Conservation (phyloP, 495 filamentous ascomycete genomes). For the Talaromyces wortmannii region DNA sequence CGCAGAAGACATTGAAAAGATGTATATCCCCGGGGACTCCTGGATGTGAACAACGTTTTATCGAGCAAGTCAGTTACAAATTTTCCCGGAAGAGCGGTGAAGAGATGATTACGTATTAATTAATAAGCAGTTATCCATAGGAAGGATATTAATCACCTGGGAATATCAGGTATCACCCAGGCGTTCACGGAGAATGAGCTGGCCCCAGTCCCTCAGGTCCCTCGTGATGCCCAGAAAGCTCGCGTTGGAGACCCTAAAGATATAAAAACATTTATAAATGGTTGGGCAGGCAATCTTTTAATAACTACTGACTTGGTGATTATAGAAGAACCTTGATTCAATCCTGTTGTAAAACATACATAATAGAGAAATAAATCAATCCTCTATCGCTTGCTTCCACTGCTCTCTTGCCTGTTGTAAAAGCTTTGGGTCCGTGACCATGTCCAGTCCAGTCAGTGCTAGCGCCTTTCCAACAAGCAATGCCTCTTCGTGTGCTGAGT, state of each 20-base stretch:
- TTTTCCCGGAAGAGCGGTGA: neutral
- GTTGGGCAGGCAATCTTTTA: too few relatives aligned
- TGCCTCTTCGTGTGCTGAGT: conserved; percentile 41
- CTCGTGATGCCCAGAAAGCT: neutral
- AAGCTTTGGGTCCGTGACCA: conserved; percentile 37
- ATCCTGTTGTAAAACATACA: too few relatives aligned
- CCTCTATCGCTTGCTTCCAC: neutral
- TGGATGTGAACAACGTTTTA: neutral
- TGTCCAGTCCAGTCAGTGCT: conserved; percentile 46
- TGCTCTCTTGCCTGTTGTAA: conserved; percentile 16
- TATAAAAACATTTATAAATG: too few relatives aligned
- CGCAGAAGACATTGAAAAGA: conserved; percentile 1
- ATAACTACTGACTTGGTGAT: too few relatives aligned
- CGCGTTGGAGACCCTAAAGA: neutral
- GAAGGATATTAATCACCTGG: conserved; percentile 1
- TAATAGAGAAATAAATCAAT: neutral
- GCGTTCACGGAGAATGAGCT: neutral
- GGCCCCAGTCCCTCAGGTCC: neutral
- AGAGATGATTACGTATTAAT: neutral
- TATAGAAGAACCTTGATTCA: too few relatives aligned
- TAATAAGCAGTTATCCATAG: conserved; percentile 1
- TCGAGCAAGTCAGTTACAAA: neutral
- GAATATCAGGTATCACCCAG: conserved; percentile 1
- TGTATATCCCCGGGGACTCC: neutral
- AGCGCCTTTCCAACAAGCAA: conserved; percentile 50